Evolutionary conservation across 768 basidiomycete genomes (phyloP).

Genomic region (Lactifluus pinguis): DNA sequence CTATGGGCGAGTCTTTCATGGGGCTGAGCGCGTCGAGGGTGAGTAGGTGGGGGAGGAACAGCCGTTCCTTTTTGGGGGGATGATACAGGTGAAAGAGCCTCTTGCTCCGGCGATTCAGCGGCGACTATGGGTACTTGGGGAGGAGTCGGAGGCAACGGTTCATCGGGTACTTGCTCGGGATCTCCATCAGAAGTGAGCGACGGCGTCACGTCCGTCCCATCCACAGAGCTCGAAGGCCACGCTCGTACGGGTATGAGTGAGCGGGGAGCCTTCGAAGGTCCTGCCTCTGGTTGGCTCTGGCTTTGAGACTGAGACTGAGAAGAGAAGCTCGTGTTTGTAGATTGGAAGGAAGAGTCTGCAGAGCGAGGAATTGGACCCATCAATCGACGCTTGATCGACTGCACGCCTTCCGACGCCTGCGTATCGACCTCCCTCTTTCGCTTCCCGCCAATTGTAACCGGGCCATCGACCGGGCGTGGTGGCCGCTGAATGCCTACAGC

Average conservation of each 20-base stretch:
- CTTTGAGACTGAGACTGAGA: neutral
- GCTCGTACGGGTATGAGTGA: constrained; percentile 7
- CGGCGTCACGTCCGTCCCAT: constrained; percentile 19
- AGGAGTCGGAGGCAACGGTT: constrained; percentile 14
- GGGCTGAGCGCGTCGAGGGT: neutral
- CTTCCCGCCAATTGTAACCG: constrained; percentile 7
- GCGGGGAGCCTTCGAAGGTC: constrained; percentile 4
- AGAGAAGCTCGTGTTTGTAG: constrained; percentile 9
- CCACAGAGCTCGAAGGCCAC: constrained; percentile 16
- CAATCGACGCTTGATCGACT: constrained; percentile 9
- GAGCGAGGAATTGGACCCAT: constrained; percentile 7
- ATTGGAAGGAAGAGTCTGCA: neutral
- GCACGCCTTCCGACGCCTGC: neutral
- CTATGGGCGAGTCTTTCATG: constrained; percentile 13
- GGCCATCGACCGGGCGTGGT: neutral
- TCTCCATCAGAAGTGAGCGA: constrained; percentile 19
- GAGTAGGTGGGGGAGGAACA: neutral
- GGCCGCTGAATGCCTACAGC: constrained; percentile 9
- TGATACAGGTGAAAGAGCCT: neutral
- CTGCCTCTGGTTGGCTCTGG: constrained; percentile 1
- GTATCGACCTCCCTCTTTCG: constrained; percentile 12
- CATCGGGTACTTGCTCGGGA: constrained; percentile 10
- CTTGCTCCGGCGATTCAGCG: constrained; percentile 1
- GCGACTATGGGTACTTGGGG: constrained; percentile 9
- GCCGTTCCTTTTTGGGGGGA: neutral